Conservation (phyloP, 164 flowering plant species). For the Chimonanthus praecox region DNA sequence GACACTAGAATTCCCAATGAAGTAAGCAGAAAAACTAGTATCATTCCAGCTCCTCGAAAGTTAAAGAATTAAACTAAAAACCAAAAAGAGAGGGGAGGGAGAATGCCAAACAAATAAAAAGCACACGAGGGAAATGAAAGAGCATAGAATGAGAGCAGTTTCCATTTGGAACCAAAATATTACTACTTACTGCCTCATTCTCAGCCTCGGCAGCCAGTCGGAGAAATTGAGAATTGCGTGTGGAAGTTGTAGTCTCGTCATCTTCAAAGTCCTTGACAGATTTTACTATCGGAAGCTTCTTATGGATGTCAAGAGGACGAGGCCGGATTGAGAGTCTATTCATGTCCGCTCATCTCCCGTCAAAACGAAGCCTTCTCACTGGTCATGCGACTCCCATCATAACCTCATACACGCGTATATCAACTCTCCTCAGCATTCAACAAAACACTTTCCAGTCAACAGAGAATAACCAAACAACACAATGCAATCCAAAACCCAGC, state of each 20-base stretch:
- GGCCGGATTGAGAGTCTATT: constrained; percentile 91
- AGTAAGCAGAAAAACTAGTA: too few relatives aligned
- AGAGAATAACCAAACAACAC: neutral
- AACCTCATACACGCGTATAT: neutral
- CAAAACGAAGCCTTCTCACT: constrained; percentile 15
- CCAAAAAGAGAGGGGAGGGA: neutral
- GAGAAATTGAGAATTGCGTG: constrained; percentile 60
- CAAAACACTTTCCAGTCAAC: neutral
- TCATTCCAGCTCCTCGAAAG: too few relatives aligned
- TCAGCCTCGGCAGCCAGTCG: constrained; percentile 58
- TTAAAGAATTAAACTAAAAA: too few relatives aligned
- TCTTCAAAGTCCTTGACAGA: constrained; percentile 89
- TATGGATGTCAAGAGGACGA: constrained; percentile 94
- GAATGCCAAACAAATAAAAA: neutral
- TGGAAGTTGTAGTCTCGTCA: constrained; percentile 67
- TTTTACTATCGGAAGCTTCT: constrained; percentile 93
- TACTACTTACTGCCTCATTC: constrained; percentile 37
- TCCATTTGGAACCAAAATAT: neutral
- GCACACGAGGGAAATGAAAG: neutral
- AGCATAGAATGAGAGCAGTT: neutral
- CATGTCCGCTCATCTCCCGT: constrained; percentile 49
- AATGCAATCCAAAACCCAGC: neutral
- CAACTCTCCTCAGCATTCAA: neutral
- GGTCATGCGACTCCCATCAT: constrained; percentile 18
- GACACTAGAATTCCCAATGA: too few relatives aligned